phyloP scores from a whole-genome alignment of 768 basidiomycete genomes.

The Rhizopogon salebrosus region DNA sequence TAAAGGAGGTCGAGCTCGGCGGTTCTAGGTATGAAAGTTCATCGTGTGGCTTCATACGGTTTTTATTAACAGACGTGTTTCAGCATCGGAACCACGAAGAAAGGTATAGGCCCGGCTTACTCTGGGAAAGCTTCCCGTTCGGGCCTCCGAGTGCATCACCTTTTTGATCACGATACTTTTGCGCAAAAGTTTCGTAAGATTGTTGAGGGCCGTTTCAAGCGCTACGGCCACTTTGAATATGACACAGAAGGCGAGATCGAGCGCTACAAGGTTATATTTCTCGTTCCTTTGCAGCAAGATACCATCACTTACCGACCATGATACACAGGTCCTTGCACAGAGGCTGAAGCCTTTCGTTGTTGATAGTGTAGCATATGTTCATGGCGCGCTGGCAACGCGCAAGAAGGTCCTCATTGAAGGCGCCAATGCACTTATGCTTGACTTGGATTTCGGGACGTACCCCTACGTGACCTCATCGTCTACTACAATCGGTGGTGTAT shows the following conservation, averaged over 20 bases:
- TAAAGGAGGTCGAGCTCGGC: slow-evolving; percentile 97
- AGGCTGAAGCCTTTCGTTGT: slow-evolving; percentile 84
- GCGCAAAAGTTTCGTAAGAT: slow-evolving; percentile 89
- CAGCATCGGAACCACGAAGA: slow-evolving; percentile 97
- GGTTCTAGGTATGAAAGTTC: slow-evolving; percentile 57
- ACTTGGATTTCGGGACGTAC: slow-evolving; percentile 97
- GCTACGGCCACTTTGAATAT: slow-evolving; percentile 96
- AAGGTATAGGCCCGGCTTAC: slow-evolving; percentile 98
- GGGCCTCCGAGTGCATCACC: slow-evolving; percentile 92
- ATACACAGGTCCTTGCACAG: slow-evolving; percentile 68
- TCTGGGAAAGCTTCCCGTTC: slow-evolving; percentile 96
- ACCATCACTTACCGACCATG: background rate
- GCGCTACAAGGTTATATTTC: slow-evolving; percentile 70
- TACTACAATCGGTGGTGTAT: slow-evolving; percentile 91
- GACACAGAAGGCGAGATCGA: slow-evolving; percentile 95
- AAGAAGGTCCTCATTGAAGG: slow-evolving; percentile 93
- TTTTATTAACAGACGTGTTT: background rate
- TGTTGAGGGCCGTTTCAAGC: slow-evolving; percentile 96
- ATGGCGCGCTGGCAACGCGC: slow-evolving; percentile 65
- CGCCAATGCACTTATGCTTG: slow-evolving; percentile 97
- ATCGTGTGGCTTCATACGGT: background rate
- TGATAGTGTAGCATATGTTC: slow-evolving; percentile 83
- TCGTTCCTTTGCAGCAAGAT: background rate
- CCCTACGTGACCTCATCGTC: slow-evolving; percentile 95
- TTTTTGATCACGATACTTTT: slow-evolving; percentile 84